Conservation (phyloP, 140 eudicot species). For the Cichorium intybus region DNA sequence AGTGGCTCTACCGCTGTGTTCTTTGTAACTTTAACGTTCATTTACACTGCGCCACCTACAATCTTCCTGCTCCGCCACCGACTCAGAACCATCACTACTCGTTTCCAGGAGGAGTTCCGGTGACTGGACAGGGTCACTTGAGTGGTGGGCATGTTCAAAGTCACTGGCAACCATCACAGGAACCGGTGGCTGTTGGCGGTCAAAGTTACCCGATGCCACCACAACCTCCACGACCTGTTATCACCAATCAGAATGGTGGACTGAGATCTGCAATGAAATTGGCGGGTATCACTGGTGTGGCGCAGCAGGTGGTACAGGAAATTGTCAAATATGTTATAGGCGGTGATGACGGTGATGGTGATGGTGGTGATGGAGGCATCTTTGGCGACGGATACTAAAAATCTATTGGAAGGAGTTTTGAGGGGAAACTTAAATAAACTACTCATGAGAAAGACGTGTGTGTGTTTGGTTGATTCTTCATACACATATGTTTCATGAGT, state of each 20-base stretch:
- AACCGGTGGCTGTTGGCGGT: too few species aligned
- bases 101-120: background rate
- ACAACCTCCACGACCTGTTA: too few species aligned
- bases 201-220: too few species aligned
- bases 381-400: too few species aligned
- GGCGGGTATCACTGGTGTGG: conserved; percentile 34
- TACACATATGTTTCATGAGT: too few species aligned
- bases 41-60: conserved; percentile 26
- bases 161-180: too few species aligned
- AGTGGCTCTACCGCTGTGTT: conserved; percentile 44
- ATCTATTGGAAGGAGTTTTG: too few species aligned
- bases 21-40: conserved; percentile 40
- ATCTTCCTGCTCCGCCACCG: background rate
- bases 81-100: background rate
- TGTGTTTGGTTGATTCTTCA: too few species aligned
- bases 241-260: background rate
- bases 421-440: too few species aligned
- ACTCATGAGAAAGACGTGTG: too few species aligned
- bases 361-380: conserved; percentile 2
- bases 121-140: background rate
- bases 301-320: conserved; percentile 34
- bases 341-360: conserved; percentile 8
- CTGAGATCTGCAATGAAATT: conserved; percentile 17
- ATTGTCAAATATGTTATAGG: conserved; percentile 16
- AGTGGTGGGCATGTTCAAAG: background rate